These are phyloP conservation scores for Nemania abortiva DNA, from an alignment of 2,329 filamentous ascomycete species.

Conservation along the genomic window DNA sequence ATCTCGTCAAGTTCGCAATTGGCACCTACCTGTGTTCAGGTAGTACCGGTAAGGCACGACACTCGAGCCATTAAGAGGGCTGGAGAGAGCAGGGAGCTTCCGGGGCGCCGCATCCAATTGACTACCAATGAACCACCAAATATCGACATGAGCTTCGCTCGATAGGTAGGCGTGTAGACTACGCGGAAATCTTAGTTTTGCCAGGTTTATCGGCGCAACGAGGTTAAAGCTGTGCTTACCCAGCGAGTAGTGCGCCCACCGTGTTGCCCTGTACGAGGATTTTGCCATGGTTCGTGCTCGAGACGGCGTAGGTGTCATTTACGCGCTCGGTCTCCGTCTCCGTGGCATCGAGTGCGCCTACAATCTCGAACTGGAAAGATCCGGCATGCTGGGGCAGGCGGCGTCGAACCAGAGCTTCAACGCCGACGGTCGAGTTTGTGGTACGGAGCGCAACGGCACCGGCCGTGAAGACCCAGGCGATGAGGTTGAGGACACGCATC, in stretches of 20 bases:
- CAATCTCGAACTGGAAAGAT: conserved; percentile 34
- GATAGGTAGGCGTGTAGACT: conserved; percentile 40
- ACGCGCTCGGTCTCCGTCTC: conserved; percentile 15
- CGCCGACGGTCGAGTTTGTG: conserved; percentile 31
- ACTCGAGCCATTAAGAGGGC: conserved; percentile 32
- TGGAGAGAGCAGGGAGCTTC: conserved; percentile 32
- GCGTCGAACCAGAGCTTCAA: conserved; percentile 36
- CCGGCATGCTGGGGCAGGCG: conserved; percentile 35
- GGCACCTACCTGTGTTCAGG: conserved; percentile 39
- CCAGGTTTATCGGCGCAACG: background rate
- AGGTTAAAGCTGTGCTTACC: conserved; percentile 22
- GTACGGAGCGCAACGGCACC: conserved; percentile 27
- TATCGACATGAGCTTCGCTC: conserved; percentile 37
- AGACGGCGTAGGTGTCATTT: conserved; percentile 38
- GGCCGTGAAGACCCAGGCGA: conserved; percentile 30
- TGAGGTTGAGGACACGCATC: conserved; percentile 32
- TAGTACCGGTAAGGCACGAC: conserved; percentile 41
- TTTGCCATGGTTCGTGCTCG: conserved; percentile 30
- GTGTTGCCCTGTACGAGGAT: conserved; percentile 39
- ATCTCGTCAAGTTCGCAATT: background rate
- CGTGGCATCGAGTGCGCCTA: background rate
- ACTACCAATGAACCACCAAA: conserved; percentile 41
- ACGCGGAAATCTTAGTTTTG: conserved; percentile 3
- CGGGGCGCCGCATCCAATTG: conserved; percentile 35
- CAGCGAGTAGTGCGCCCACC: conserved; percentile 31